Evolutionary conservation across 345 rosid species (phyloP).

Genomic region (Aegle marmelos): DNA sequence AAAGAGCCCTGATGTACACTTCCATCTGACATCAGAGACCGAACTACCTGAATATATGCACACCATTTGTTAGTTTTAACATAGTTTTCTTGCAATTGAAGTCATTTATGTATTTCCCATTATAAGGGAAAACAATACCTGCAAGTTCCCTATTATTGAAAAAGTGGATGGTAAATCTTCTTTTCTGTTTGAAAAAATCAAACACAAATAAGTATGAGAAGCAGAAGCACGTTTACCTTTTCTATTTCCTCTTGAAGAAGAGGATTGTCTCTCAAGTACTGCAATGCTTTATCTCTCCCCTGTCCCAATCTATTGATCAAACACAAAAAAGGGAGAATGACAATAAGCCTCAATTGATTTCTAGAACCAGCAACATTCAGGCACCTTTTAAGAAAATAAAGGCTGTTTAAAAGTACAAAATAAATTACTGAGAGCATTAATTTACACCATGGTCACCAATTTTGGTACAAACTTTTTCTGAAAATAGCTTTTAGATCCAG

Average conservation of each 20-base stretch:
- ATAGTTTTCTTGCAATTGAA: not conserved
- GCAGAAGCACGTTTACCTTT: conserved; percentile 46
- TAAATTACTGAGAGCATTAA: not conserved
- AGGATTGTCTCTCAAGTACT: conserved; percentile 73
- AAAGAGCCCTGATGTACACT: conserved; percentile 35
- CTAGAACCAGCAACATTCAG: not conserved
- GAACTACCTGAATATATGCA: conserved; percentile 48
- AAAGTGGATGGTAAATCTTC: not conserved
- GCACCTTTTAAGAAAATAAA: not conserved
- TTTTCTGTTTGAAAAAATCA: not conserved
- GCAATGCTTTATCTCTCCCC: conserved; percentile 91
- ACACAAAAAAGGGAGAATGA: not conserved
- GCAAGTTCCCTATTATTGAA: too few species aligned
- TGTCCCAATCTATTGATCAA: conserved; percentile 69
- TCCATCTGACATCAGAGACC: conserved; percentile 59
- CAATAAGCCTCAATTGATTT: not conserved
- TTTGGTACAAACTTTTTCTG: not conserved
- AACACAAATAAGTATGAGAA: too few species aligned
- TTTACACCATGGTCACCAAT: not conserved
- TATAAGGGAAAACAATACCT: not conserved
- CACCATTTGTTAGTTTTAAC: not conserved
- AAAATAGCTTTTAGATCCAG: not conserved
- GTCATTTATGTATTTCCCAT: not conserved
- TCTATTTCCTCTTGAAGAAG: conserved; percentile 63
- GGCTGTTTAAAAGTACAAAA: not conserved